phyloP scores from a whole-genome alignment of 441 rosid genomes.

The Bocquillonia castaneifolia region DNA sequence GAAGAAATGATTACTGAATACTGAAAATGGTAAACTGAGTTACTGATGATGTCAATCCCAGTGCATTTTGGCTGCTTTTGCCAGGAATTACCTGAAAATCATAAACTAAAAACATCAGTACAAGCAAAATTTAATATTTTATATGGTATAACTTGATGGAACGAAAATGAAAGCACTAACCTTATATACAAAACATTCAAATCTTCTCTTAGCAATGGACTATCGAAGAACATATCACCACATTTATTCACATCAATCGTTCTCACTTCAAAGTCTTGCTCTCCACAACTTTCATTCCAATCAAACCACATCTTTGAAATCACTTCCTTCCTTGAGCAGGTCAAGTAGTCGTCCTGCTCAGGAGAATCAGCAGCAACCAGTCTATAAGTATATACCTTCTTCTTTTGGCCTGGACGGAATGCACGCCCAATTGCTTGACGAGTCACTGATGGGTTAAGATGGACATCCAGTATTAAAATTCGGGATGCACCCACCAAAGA shows the following conservation, averaged over 20 bases:
- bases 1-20: not conserved
- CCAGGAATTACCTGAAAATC: not conserved
- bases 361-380: conserved; percentile 62
- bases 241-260: conserved; percentile 39
- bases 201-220: conserved; percentile 43
- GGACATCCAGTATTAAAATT: conserved; percentile 59
- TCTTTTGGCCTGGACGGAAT: conserved; percentile 67
- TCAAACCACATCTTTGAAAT: conserved; percentile 74
- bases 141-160: not conserved
- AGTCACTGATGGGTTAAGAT: conserved; percentile 71
- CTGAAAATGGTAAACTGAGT: not conserved
- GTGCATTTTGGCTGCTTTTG: not conserved
- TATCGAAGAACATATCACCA: conserved; percentile 46
- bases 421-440: conserved; percentile 74
- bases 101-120: not conserved
- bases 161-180: conserved; percentile 23
- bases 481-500: conserved; percentile 76
- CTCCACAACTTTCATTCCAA: conserved; percentile 52
- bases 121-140: not conserved
- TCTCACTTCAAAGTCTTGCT: conserved; percentile 40
- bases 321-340: conserved; percentile 51
- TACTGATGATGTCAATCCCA: not conserved
- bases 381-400: conserved; percentile 53
- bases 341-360: conserved; percentile 49
- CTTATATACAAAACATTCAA: conserved; percentile 44